Base-by-base conservation (phyloP, 495 filamentous ascomycete genomes). In the Neohortaea acidophila region DNA sequence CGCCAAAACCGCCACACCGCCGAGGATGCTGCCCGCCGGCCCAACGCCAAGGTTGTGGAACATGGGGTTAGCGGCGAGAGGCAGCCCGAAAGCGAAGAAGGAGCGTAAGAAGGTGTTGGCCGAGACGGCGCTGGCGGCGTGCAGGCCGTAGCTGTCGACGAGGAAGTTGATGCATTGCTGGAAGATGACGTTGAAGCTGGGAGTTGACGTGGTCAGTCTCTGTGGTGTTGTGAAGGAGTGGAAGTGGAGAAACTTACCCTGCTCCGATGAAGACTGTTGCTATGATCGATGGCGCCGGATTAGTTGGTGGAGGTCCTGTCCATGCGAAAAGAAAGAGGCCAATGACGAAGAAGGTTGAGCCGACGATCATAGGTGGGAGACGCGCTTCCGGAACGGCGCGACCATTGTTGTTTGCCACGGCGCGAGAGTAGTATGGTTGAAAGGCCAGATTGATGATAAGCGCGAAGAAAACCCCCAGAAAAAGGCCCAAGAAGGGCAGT, bases 401-500 rank as follows among this genome's bases (percentile, higher is more conserved):
- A 12, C 52, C 52, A 15, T 51, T 49, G 24, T 45, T 44, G 1
- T n/a, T 32, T 4, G 14, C 36, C 1, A 49, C 34, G 21, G 40
- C 35, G 17, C 45, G 44, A 19, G 31, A 33, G 42, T 55, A 55
- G 21, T 43, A 44, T 10, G 46, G 43, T 39, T 55, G 47, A 34
- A 51, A 49, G 13, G 42, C 50, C 3, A 55, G 41, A 35, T 53
- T 53, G 37, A 53, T 47, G 33, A n/a, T 22, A 3, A 51, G 21
- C 1, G 47, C 50, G 23, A 11, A 57, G 2, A 64, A 32, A 15
- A 60, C 39, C 1, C 70, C 44, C 11, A 75, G 47, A 1, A 66
- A 67, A n/a, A 67, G 52, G 1, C 66, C 68, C 0, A 77, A 54
- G 44, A 68, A 75, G 2, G 66, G 54, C 1, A 77, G 55, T 53